These are phyloP conservation scores for Cucurbitaria berberidis DNA, from an alignment of 2,329 filamentous ascomycete species.

Conservation along the genomic window DNA sequence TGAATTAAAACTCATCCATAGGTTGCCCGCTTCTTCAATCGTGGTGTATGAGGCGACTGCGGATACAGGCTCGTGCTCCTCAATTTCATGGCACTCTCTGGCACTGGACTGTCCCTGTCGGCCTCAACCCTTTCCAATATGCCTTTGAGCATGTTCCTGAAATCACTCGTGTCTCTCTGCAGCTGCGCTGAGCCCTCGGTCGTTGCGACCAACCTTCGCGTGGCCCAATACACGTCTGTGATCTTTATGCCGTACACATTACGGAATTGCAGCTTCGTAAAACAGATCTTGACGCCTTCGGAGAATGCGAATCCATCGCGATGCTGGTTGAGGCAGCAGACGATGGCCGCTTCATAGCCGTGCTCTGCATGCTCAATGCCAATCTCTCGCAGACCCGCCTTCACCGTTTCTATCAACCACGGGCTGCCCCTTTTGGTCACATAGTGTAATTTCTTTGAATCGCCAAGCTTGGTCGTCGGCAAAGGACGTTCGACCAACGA, in stretches of 20 bases:
- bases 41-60: not conserved
- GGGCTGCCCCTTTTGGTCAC: constrained; percentile 28
- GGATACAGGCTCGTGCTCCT: not conserved
- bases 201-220: constrained; percentile 10
- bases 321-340: constrained; percentile 32
- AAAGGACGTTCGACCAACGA: constrained; percentile 16
- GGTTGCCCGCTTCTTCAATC: not conserved
- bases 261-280: constrained; percentile 36
- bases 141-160: constrained; percentile 25
- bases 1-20: constrained; percentile 6
- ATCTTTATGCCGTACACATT: constrained; percentile 32
- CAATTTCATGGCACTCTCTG: not conserved
- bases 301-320: constrained; percentile 27
- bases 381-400: constrained; percentile 26
- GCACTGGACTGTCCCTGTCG: not conserved
- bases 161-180: constrained; percentile 18
- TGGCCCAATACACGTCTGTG: constrained; percentile 25
- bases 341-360: constrained; percentile 14
- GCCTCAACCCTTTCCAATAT: constrained; percentile 26
- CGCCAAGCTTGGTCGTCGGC: constrained; percentile 22
- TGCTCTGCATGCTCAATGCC: constrained; percentile 32
- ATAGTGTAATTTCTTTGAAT: constrained; percentile 34
- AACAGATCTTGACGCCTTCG: constrained; percentile 30
- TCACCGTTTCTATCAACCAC: constrained; percentile 37
- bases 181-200: not conserved